A percentile compares a stretch with the other conserved stretches of the same genome.
phyloP scores from a whole-genome alignment of 2,329 filamentous ascomycete species.

The Xylaria sp. region DNA sequence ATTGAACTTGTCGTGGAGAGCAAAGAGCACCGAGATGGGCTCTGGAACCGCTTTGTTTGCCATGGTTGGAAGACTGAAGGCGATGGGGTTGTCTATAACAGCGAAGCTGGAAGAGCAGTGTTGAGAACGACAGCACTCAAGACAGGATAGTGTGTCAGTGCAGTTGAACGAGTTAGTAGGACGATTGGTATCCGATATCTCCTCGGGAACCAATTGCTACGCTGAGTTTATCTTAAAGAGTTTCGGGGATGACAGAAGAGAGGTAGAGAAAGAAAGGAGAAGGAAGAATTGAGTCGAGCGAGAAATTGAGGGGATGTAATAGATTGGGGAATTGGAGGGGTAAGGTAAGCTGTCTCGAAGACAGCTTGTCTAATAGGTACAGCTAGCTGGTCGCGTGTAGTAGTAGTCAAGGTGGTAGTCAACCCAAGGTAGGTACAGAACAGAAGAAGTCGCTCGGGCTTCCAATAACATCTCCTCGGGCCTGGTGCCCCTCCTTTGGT shows the following conservation, averaged over 20 bases:
- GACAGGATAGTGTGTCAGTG: constrained; percentile 13
- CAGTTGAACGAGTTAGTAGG: constrained; percentile 11
- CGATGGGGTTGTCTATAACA: constrained; percentile 25
- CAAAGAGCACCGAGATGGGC: constrained; percentile 70
- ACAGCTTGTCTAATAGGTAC: constrained; percentile 26
- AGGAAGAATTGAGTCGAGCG: constrained; percentile 36
- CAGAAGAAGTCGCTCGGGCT: constrained; percentile 9
- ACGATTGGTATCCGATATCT: constrained; percentile 24
- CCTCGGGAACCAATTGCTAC: constrained; percentile 40
- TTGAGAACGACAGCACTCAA: neutral
- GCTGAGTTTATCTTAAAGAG: constrained; percentile 23
- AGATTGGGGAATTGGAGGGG: constrained; percentile 43
- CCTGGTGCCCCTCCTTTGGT: constrained; percentile 13
- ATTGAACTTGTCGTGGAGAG: constrained; percentile 69
- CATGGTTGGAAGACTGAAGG: constrained; percentile 54
- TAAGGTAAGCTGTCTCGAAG: constrained; percentile 31
- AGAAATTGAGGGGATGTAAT: constrained; percentile 43
- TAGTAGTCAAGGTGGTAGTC: neutral
- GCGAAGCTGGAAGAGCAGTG: constrained; percentile 13
- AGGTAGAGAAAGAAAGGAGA: constrained; percentile 37
- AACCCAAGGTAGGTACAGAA: neutral
- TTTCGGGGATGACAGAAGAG: constrained; percentile 29
- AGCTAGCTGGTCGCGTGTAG: constrained; percentile 10
- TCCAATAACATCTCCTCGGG: constrained; percentile 22
- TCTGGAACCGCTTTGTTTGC: constrained; percentile 68